Base-by-base conservation (phyloP, 805 yeast species). In the Candida rishiriensis region DNA sequence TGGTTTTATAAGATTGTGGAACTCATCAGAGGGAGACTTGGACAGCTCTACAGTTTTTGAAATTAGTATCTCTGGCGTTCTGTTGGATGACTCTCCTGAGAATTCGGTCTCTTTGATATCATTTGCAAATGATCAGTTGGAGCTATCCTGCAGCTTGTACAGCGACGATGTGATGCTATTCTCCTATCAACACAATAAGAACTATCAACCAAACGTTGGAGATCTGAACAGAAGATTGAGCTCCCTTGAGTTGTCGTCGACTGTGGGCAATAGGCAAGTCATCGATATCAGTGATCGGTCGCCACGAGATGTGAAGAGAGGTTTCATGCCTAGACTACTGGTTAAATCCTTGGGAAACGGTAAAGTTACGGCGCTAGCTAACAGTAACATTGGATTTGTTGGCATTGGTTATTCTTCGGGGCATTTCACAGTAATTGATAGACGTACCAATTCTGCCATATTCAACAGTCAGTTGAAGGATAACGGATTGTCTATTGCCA, bases 1-100 rank as follows among this genome's bases (percentile, higher is more conserved):
- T 60, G 98, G 97, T 0, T 76, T 83, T 31, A 78, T 93, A 0
- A 73, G 97, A 42, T 70, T 91, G 10, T 83, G 89, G 81, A 96
- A 91, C 64, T 83, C 88, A 0, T 80, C 95, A 0, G 79, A 81
- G 44, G 85, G 85, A 16, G 96, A 87, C 49, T 55, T 81, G 7
- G 80, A 74, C 44, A 81, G 80, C 34, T 66, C 75, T 9, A 68
- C 76, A 7, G 81, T 80, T 3, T 66, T 85, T 51, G 86, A 82
- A 50, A 72, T 83, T 32, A 76, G 78, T 53, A 68, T 83, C 10
- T 64, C 79, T 1, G 66, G 69, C 35, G 70, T 80, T 12, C 51
- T 82, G 33, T 51, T 53, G 34, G 70, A 71, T 47, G 67, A 72
- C 39, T 65, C 75, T 0, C 62, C 65, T 1, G 70, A 74, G 11